Evolutionary conservation across 345 rosid genomes (phyloP), one percentile per base, ranked within the genome.

Genomic region (Eucalyptus regnans): DNA sequence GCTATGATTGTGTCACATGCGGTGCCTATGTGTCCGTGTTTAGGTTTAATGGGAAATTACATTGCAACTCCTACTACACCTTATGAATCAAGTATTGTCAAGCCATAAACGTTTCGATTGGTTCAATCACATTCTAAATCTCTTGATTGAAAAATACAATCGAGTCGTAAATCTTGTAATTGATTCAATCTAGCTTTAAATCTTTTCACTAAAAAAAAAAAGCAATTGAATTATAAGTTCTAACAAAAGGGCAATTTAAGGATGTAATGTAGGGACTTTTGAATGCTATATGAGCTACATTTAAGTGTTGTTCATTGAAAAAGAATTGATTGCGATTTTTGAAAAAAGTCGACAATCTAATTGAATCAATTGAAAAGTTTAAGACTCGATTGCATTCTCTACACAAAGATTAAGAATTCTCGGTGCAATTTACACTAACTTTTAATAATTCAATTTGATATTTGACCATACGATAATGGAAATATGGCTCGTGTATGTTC

Each of bases 1-100:
- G 18, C 0, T 3, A 0, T n/a, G 18, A n/a, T 14, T 0, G 18
- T 1, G 9, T 3, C 2, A 1, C 9, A 7, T n/a, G 5, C 5
- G 0, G 0, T 12, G 17, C 7, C 9, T 14, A n/a, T 12, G 9
- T 7, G 20, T 64, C 7, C 1, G 4, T 6, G 33, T 27, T 12
- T 12, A 62, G 31, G 13, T 29, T 12, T 62, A n/a, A 62, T 6
- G 17, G n/a, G 8, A 62, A 6, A 29, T 62, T 29, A 29, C 71
- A 13, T 29, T n/a, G 10, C 20, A n/a, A 64, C 10, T 64, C 41
- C 37, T 64, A n/a, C 2, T 64, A 14, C 41, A 15, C 6, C 11
- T 7, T n/a, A 3, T 7, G 3, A 64, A 64, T 33, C 9, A 7
- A 64, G 17, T 17, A n/a, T 0, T 13, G 1, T 13, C 71, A 13